Conservation (phyloP, 768 basidiomycete genomes). For the Boletus tomentosulus region DNA sequence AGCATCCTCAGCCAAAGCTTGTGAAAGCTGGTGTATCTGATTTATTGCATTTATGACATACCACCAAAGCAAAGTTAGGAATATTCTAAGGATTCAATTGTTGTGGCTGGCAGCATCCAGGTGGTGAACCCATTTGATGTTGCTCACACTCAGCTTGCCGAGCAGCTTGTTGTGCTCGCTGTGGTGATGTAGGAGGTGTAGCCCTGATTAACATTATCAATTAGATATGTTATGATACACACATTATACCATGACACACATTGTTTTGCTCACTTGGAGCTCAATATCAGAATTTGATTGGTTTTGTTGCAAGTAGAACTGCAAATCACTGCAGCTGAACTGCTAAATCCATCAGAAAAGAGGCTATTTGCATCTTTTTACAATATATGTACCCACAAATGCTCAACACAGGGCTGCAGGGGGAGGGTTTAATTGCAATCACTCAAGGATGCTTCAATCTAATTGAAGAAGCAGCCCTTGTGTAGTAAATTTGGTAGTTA, state of each 20-base stretch:
- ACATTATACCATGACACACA: neutral
- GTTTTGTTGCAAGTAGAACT: no score
- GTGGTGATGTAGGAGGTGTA: neutral
- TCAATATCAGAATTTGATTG: no score
- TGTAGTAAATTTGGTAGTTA: no score
- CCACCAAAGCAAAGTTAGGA: no score
- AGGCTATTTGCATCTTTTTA: neutral
- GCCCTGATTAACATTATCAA: neutral
- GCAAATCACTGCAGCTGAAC: no score
- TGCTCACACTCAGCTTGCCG: neutral
- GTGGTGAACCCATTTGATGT: neutral
- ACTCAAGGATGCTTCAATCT: neutral
- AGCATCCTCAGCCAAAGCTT: no score
- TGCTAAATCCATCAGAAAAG: neutral
- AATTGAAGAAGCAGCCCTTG: neutral
- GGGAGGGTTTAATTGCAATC: neutral
- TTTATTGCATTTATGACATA: no score
- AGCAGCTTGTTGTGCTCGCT: neutral
- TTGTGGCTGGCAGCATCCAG: neutral
- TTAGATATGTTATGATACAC: neutral
- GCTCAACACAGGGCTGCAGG: no score
- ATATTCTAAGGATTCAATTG: no score
- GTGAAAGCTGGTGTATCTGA: no score
- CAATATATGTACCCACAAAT: neutral
- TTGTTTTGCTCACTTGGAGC: no score